Evolutionary conservation across 2,329 filamentous ascomycete genomes (phyloP), one percentile per base, ranked within the genome.

Genomic region (Beauveria scarabaeidicola): DNA sequence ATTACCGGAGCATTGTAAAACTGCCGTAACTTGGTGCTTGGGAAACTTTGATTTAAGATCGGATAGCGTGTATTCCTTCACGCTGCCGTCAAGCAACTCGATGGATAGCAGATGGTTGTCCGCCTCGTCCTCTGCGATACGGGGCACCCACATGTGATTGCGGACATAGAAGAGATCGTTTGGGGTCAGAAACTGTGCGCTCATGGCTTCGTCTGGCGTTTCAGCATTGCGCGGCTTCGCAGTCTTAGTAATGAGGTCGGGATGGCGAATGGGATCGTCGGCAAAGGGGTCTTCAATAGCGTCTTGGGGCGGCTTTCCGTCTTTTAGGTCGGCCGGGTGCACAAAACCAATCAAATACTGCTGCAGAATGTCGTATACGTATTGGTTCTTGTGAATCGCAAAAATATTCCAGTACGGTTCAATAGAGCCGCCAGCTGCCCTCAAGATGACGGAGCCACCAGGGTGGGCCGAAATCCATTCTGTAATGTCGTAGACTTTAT

Each of bases 391-490:
- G 73, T 89, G 86, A 61, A 88, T 88, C 51, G 79, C 77, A 68
- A 89, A 89, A 57, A 89, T 86, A 61, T 87, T 76, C 86, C 86
- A 89, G 71, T 87, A 88, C 0, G 81, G 80, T 55, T 89, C 85
- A 53, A 89, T 81, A 58, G 79, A 81, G 41, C 81, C 80, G 3
- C 86, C 86, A 1, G 83, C 84, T 1, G 86, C 86, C 32, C 82
- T 79, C 9, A 88, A 74, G 61, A 89, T 89, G 15, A 89, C 83
- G 56, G 87, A 81, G 46, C 86, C 86, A 3, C 86, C 86, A 0
- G 86, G 86, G 66, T 89, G 86, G 1, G 79, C 83, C 1, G 77
- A 73, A 23, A 88, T 73, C 83, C 85, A 89, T 54, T 87, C 83
- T 1, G 85, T 88, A 56, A 89, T 88, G 66, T 89, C 82, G 75